A percentile compares a stretch with the other conserved stretches of the same genome.
Evolutionary conservation across 2,329 filamentous ascomycete species (phyloP).

Genomic region (Tolypocladium endophyticum): DNA sequence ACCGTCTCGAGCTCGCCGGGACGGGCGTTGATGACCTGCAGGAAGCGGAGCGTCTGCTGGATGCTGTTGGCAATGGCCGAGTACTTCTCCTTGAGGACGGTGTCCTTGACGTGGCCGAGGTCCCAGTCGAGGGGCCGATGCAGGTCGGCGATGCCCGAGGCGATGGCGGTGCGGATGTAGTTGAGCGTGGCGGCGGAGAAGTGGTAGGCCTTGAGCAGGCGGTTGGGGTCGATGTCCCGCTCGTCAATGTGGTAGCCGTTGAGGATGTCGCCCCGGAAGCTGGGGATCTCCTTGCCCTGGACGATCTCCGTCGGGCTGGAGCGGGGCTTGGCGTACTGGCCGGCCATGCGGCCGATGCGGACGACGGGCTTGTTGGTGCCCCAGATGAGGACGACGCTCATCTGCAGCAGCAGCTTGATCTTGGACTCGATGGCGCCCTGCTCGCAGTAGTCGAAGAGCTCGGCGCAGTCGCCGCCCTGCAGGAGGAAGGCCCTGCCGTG

Average conservation of each 20-base stretch:
- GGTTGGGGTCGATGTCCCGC: conserved; percentile 67
- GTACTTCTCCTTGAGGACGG: conserved; percentile 77
- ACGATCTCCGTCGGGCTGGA: conserved; percentile 79
- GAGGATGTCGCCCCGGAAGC: conserved; percentile 90
- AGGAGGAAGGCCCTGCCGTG: conserved; percentile 85
- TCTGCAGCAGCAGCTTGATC: conserved; percentile 92
- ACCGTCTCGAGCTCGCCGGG: conserved; percentile 79
- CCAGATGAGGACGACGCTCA: conserved; percentile 94
- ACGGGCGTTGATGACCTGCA: conserved; percentile 83
- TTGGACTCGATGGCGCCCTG: conserved; percentile 86
- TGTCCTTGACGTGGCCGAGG: conserved; percentile 80
- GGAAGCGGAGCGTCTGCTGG: conserved; percentile 85
- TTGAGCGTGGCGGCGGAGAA: conserved; percentile 92
- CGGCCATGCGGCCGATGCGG: conserved; percentile 89
- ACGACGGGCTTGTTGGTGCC: conserved; percentile 74
- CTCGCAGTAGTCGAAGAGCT: conserved; percentile 94
- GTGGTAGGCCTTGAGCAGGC: conserved; percentile 85
- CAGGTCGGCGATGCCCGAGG: conserved; percentile 84
- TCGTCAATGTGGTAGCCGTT: conserved; percentile 77
- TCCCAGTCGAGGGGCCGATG: conserved; percentile 93
- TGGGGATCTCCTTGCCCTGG: conserved; percentile 70
- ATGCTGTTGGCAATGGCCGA: conserved; percentile 74
- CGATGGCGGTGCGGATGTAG: conserved; percentile 74
- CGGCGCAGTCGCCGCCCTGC: conserved; percentile 93
- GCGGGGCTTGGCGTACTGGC: conserved; percentile 93